Conservation (phyloP, 768 basidiomycete species). For the Lactarius evosmus region DNA sequence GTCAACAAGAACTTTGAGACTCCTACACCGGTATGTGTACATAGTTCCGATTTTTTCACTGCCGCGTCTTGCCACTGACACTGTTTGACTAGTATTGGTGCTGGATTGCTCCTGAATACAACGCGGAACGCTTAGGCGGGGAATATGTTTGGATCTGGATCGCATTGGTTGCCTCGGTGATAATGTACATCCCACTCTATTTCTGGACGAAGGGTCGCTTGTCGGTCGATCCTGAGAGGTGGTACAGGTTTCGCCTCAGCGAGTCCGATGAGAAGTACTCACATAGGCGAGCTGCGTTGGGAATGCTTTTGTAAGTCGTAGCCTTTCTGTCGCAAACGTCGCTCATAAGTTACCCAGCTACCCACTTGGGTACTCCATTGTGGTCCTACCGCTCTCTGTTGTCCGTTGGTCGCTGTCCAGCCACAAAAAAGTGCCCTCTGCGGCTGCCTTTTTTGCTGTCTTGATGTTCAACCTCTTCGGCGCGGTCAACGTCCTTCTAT, state of each 20-base stretch:
- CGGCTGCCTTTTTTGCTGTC: slow-evolving; percentile 36
- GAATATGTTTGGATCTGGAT: slow-evolving; percentile 50
- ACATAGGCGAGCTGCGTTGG: slow-evolving; percentile 16
- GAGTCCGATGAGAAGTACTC: slow-evolving; percentile 8
- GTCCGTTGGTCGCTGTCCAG: slow-evolving; percentile 41
- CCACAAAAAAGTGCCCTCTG: slow-evolving; percentile 28
- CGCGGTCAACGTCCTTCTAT: slow-evolving; percentile 40
- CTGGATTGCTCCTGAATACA: slow-evolving; percentile 39
- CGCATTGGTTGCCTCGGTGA: slow-evolving; percentile 36
- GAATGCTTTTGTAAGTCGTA: slow-evolving; percentile 33
- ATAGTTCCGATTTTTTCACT: neutral
- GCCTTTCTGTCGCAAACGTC: neutral
- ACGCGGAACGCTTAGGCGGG: slow-evolving; percentile 37
- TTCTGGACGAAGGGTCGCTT: slow-evolving; percentile 40
- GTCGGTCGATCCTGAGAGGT: slow-evolving; percentile 32
- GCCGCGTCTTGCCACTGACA: neutral
- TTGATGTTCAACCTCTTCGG: slow-evolving; percentile 41
- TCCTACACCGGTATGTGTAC: slow-evolving; percentile 41
- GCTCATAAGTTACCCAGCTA: slow-evolving; percentile 34
- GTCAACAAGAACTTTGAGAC: slow-evolving; percentile 30
- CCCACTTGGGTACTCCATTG: slow-evolving; percentile 39
- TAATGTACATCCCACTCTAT: slow-evolving; percentile 39
- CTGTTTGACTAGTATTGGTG: slow-evolving; percentile 39
- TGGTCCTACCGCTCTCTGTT: slow-evolving; percentile 41
- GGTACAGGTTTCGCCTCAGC: slow-evolving; percentile 37